phyloP scores from a whole-genome alignment of 768 basidiomycete species.

The Neoboletus brunneissimus region DNA sequence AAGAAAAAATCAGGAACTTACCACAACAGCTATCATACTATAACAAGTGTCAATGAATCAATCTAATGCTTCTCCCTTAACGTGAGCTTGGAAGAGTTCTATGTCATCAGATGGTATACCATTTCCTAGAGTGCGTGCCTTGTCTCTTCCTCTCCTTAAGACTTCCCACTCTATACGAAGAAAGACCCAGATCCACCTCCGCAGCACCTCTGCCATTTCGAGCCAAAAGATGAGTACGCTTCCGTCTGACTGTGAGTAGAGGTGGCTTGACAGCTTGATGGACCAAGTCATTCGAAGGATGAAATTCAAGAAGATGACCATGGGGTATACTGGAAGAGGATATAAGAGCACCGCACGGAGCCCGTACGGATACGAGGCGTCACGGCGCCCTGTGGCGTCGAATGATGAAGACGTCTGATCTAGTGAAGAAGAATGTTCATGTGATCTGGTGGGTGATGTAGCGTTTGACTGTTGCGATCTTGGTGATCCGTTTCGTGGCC shows the following conservation, averaged over 20 bases:
- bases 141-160: conserved; percentile 50
- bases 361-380: conserved; percentile 54
- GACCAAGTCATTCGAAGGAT: conserved; percentile 92
- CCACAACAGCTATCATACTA: conserved; percentile 8
- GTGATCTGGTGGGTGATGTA: conserved; percentile 19
- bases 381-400: conserved; percentile 14
- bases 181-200: conserved; percentile 99
- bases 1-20: conserved; percentile 9
- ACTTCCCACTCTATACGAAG: conserved; percentile 96
- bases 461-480: conserved; percentile 40
- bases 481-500: conserved; percentile 34
- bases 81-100: conserved; percentile 14
- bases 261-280: conserved; percentile 82
- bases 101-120: conserved; percentile 7
- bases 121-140: not conserved
- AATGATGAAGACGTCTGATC: conserved; percentile 15
- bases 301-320: conserved; percentile 79
- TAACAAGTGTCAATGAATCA: conserved; percentile 10
- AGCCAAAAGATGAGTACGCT: conserved; percentile 84
- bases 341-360: conserved; percentile 75
- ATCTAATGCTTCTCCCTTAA: conserved; percentile 17
- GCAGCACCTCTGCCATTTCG: conserved; percentile 83
- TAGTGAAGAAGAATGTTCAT: not conserved
- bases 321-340: conserved; percentile 81
- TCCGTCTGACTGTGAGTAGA: conserved; percentile 76